These are phyloP conservation scores for Trypethelium eluteriae DNA, from an alignment of 495 filamentous ascomycete species.

Conservation along the genomic window DNA sequence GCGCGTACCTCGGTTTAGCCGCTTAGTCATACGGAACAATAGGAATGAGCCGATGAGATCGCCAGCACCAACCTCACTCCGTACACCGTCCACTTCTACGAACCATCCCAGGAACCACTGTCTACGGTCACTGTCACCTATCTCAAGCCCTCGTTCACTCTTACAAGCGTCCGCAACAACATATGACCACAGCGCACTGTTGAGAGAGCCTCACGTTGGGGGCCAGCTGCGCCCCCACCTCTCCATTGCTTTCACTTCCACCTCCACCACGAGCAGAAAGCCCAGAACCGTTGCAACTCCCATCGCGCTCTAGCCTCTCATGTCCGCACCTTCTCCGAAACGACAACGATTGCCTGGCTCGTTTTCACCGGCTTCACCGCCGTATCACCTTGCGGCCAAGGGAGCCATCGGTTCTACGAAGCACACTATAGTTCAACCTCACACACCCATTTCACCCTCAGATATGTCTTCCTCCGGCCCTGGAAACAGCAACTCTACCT, in stretches of 20 bases:
- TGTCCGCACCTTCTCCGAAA: conserved; percentile 31
- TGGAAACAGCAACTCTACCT: conserved; percentile 26
- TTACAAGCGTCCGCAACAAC: background rate
- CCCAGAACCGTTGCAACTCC: background rate
- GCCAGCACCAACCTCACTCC: conserved; percentile 7
- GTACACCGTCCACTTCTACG: background rate
- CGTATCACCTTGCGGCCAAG: conserved; percentile 31
- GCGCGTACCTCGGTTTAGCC: background rate
- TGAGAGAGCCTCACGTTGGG: background rate
- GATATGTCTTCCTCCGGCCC: conserved; percentile 27
- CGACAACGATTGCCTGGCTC: conserved; percentile 31
- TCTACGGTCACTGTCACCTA: background rate
- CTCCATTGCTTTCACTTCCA: background rate
- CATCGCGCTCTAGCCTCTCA: conserved; percentile 16
- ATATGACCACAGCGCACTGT: background rate
- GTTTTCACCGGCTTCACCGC: conserved; percentile 34
- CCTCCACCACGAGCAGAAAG: background rate
- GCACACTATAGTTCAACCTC: conserved; percentile 28
- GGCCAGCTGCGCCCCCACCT: background rate
- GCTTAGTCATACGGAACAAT: conserved; percentile 10
- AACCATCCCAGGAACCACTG: background rate
- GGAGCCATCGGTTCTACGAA: conserved; percentile 26
- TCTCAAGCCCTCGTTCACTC: no score
- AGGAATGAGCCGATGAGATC: background rate
- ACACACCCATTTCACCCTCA: conserved; percentile 37